Evolutionary conservation across 169 alveolate species (phyloP).

Genomic region (Cytauxzoon felis): DNA sequence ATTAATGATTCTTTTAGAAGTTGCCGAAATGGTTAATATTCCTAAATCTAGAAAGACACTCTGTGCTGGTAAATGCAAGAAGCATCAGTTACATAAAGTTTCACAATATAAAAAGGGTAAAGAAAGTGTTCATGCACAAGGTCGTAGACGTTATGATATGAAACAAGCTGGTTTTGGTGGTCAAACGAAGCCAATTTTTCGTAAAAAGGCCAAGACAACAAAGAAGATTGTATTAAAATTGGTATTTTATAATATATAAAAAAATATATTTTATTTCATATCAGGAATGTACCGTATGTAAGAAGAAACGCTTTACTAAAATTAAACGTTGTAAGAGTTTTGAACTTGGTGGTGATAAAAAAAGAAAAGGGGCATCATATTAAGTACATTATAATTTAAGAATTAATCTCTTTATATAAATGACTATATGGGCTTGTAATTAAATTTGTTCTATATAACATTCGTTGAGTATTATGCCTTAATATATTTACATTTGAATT

Average conservation of each 20-base stretch:
- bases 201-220: conserved; percentile 98
- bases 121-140: conserved; percentile 94
- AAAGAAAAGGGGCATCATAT: conserved; percentile 84
- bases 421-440: conserved; percentile 72
- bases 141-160: conserved; percentile 98
- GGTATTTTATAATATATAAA: conserved; percentile 34
- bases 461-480: conserved; percentile 67
- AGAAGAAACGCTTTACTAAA: conserved; percentile 91
- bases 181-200: conserved; percentile 97
- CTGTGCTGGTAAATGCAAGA: conserved; percentile 88
- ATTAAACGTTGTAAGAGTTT: conserved; percentile 98
- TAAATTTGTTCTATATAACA: conserved; percentile 74
- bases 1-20: too few relatives aligned
- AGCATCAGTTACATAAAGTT: conserved; percentile 92
- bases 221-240: conserved; percentile 96
- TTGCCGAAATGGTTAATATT: conserved; percentile 85
- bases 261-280: conserved; percentile 7
- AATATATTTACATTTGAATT: conserved; percentile 69
- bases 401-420: conserved; percentile 56
- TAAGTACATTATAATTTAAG: conserved; percentile 21
- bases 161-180: conserved; percentile 99
- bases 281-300: conserved; percentile 96
- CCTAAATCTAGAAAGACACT: conserved; percentile 90
- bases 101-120: conserved; percentile 97
- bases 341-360: conserved; percentile 95